A percentile compares a stretch with the other conserved stretches of the same genome.
Conservation (phyloP, 2,329 filamentous ascomycete genomes). For the Polytolypa hystricis region DNA sequence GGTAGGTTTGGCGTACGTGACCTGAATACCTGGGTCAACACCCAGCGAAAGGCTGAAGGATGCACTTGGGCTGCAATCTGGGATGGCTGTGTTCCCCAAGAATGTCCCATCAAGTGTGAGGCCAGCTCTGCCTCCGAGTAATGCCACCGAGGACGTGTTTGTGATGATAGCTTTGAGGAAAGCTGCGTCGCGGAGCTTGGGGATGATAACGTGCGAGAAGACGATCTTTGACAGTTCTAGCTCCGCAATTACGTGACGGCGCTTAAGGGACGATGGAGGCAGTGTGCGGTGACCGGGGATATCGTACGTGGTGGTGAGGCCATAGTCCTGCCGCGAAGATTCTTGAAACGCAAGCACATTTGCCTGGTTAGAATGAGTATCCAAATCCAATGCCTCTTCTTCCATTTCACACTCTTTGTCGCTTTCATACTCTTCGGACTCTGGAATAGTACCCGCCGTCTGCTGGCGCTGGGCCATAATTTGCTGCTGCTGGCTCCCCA, state of each 20-base stretch:
- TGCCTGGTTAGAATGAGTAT: constrained; percentile 8
- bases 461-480: not conserved
- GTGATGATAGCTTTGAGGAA: constrained; percentile 31
- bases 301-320: constrained; percentile 32
- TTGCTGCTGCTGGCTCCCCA: constrained; percentile 3
- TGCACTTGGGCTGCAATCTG: constrained; percentile 18
- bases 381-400: constrained; percentile 11
- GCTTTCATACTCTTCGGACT: not conserved
- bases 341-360: constrained; percentile 23
- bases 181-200: constrained; percentile 29
- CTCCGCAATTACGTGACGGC: constrained; percentile 30
- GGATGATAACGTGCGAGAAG: constrained; percentile 29
- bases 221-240: constrained; percentile 24
- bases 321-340: constrained; percentile 28
- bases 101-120: constrained; percentile 22
- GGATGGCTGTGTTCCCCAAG: constrained; percentile 18
- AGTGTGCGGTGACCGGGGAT: constrained; percentile 29
- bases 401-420: constrained; percentile 8
- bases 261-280: constrained; percentile 21
- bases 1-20: constrained; percentile 21
- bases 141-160: constrained; percentile 25
- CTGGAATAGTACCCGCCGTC: not conserved
- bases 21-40: constrained; percentile 22
- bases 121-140: constrained; percentile 19
- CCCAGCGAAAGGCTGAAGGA: constrained; percentile 23